Conservation (phyloP, 2,329 filamentous ascomycete species). For the Eurotiales sp. region DNA sequence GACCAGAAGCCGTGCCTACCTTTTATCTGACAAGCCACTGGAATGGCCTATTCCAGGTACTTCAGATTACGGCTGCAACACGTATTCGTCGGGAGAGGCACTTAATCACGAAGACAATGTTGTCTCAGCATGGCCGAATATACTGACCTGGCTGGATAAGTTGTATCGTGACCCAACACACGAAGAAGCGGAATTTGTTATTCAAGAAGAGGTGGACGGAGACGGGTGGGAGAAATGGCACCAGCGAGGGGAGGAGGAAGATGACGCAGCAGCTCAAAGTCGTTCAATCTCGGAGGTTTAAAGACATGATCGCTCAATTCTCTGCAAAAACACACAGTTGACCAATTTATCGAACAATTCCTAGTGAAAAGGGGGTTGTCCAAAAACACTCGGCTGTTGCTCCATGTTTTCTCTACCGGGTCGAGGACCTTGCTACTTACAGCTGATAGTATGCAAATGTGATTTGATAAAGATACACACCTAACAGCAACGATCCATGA, state of each 20-base stretch:
- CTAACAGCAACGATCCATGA: no score
- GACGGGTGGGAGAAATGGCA: constrained; percentile 14
- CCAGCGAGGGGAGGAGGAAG: not conserved
- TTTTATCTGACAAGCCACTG: constrained; percentile 50
- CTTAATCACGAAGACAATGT: constrained; percentile 61
- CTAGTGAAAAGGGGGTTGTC: no score
- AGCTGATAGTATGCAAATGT: no score
- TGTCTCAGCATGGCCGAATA: constrained; percentile 49
- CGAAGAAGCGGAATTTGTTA: constrained; percentile 33
- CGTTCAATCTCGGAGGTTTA: no score
- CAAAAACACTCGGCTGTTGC: no score
- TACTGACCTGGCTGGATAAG: constrained; percentile 61
- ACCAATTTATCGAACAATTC: not conserved
- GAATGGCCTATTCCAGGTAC: constrained; percentile 54
- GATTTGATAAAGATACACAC: no score
- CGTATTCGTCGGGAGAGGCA: constrained; percentile 64
- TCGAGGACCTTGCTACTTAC: no score
- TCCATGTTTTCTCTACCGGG: no score
- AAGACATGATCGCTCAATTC: no score
- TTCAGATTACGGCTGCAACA: constrained; percentile 59
- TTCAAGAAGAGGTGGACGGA: constrained; percentile 21
- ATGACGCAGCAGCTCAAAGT: no score
- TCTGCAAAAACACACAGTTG: no score
- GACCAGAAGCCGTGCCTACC: constrained; percentile 60
- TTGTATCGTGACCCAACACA: constrained; percentile 47